Base-by-base conservation (phyloP, 192 early-diverging fungal genomes). In the Entomortierella parvispora region DNA sequence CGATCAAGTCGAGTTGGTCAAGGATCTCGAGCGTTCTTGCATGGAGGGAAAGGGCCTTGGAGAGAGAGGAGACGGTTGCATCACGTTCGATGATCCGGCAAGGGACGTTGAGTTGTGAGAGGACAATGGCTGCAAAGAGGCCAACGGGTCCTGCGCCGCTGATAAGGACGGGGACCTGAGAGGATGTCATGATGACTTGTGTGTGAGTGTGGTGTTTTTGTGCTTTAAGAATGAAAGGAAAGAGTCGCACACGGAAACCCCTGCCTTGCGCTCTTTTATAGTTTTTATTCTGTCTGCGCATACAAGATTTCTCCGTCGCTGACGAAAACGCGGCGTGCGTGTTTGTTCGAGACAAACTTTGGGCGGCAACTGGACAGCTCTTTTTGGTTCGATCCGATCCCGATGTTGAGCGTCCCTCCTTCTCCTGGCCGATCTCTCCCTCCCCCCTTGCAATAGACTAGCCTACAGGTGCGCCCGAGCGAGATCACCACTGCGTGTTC, bases 111-210 rank as follows among this genome's bases (percentile, higher is more conserved):
- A 69, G 64, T 2, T 61, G 42, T 14, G 80, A 60, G 46, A 81
- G 71, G 28, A 81, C 58, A 32, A 71, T 60, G 12, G 74, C 74
- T 1, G 68, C 60, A 18, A 71, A 20, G 15, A 58, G 33, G 14
- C 80, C 80, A 14, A 81, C 80, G n/a, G 69, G 80, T 5, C 80
- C 69, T 25, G 55, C 80, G 37, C 80, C 80, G 25, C 67, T 68
- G 33, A 81, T 81, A 22, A 78, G 56, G 20, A 81, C 62, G 14
- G 80, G 64, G 18, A 65, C 26, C 29, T 76, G 45, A 26, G 71
- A 62, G 1, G 52, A 14, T 22, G 52, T 33, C 4, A 37, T 23
- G 58, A 22, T 42, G 69, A 25, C 52, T 48, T 66, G 23, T 50
- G 5, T 31, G 11, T 32, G 25, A 32, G 53, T 10, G 31, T 51